Percentiles rank a stretch among this genome's conserved stretches.
phyloP scores from a whole-genome alignment of 495 filamentous ascomycete species.

The Glonium stellatum region DNA sequence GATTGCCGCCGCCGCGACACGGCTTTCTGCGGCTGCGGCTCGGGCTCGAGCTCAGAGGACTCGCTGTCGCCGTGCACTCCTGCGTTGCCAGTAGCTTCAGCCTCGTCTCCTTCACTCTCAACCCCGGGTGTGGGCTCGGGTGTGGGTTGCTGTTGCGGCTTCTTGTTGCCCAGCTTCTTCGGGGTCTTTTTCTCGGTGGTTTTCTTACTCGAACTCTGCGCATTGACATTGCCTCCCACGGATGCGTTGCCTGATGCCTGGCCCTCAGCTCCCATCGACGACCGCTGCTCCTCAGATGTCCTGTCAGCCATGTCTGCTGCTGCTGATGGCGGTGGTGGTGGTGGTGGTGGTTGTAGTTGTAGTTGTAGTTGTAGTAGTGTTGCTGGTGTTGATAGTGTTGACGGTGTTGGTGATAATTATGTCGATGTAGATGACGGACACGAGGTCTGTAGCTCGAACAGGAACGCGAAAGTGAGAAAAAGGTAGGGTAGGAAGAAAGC shows the following conservation, averaged over 20 bases:
- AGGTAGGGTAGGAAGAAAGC: background rate
- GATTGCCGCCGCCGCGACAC: constrained; percentile 36
- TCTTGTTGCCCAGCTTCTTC: constrained; percentile 39
- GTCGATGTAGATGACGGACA: too few species aligned
- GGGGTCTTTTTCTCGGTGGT: constrained; percentile 35
- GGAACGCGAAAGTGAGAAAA: background rate
- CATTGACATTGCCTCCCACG: constrained; percentile 25
- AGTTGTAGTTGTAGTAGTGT: constrained; percentile 5
- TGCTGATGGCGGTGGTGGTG: background rate
- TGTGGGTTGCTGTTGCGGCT: constrained; percentile 37
- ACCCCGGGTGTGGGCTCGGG: constrained; percentile 31
- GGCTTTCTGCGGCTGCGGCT: constrained; percentile 29
- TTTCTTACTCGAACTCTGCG: constrained; percentile 32
- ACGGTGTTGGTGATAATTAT: too few species aligned
- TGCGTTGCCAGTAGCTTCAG: constrained; percentile 25
- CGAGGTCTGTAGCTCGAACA: background rate
- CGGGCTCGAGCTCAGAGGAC: constrained; percentile 27
- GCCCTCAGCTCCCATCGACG: constrained; percentile 34
- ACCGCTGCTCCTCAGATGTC: constrained; percentile 33
- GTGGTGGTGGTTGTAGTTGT: constrained; percentile 6
- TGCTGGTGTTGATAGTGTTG: too few species aligned
- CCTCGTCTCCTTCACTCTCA: constrained; percentile 32
- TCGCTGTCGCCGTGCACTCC: constrained; percentile 25
- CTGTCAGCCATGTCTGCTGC: constrained; percentile 26
- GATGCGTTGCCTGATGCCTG: constrained; percentile 31